Evolutionary conservation across 805 yeast species (phyloP).

Genomic region (Ogataea glucozyma): DNA sequence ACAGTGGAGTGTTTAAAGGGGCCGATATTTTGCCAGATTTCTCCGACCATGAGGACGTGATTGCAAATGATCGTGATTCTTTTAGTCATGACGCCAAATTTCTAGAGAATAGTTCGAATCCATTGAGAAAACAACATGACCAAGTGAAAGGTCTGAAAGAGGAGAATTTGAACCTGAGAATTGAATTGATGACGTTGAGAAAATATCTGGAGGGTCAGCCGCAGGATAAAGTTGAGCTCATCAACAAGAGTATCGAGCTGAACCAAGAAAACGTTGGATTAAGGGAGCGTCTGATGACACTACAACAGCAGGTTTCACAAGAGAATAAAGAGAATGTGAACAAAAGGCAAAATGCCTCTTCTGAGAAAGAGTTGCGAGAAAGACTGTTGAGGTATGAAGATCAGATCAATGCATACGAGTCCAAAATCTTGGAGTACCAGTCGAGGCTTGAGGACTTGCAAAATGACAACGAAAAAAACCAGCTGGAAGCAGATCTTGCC

Average conservation of each 20-base stretch:
- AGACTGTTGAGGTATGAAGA: constrained; percentile 8
- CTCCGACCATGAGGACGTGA: constrained; percentile 18
- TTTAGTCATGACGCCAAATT: constrained; percentile 8
- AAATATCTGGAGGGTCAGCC: constrained; percentile 45
- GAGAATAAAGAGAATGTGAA: constrained; percentile 16
- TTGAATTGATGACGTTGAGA: constrained; percentile 42
- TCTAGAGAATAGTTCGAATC: constrained; percentile 24
- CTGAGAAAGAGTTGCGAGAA: constrained; percentile 9
- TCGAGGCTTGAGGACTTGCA: constrained; percentile 12
- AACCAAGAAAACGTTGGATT: constrained; percentile 30
- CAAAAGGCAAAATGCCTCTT: constrained; percentile 5
- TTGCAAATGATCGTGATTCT: constrained; percentile 11
- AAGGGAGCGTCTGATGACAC: constrained; percentile 6
- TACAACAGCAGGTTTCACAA: constrained; percentile 2
- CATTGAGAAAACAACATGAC: constrained; percentile 30
- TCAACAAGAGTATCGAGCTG: constrained; percentile 39
- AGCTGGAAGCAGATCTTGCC: constrained; percentile 6
- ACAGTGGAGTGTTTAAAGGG: constrained; percentile 26
- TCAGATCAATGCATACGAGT: constrained; percentile 9
- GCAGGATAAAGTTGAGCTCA: constrained; percentile 39
- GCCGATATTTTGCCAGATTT: constrained; percentile 31
- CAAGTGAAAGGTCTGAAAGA: constrained; percentile 33
- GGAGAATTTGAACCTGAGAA: constrained; percentile 46
- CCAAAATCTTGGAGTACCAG: constrained; percentile 11
- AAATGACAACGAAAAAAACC: constrained; percentile 5